A percentile compares a stretch with the other conserved stretches of the same genome.
These are phyloP conservation scores for Mycena alexandri DNA, from an alignment of 768 basidiomycete genomes.

Conservation along the genomic window DNA sequence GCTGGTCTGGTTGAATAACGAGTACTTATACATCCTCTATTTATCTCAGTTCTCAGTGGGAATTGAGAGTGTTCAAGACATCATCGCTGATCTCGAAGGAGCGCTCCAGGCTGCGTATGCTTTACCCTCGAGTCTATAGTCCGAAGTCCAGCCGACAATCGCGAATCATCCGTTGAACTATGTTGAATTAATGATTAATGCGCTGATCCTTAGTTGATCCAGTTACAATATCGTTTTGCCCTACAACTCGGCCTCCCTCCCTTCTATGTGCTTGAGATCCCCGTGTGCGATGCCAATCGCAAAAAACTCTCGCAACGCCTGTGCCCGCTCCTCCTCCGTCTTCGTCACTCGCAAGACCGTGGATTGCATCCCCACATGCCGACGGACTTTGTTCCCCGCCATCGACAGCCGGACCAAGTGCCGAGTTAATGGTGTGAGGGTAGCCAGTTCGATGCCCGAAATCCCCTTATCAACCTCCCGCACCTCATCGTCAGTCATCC, in stretches of 20 bases:
- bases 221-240: neutral
- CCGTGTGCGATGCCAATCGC: slow-evolving; percentile 22
- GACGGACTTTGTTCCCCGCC: slow-evolving; percentile 25
- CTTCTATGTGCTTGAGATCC: slow-evolving; percentile 25
- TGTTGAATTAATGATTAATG: neutral
- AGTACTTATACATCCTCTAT: no score
- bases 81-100: slow-evolving; percentile 53
- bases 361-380: slow-evolving; percentile 27
- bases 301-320: slow-evolving; percentile 31
- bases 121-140: no score
- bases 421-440: slow-evolving; percentile 23
- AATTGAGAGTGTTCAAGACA: slow-evolving; percentile 52
- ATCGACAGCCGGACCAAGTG: slow-evolving; percentile 33
- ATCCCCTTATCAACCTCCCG: no score
- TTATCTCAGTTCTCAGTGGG: slow-evolving; percentile 49
- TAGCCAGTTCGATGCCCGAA: no score
- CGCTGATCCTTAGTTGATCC: no score
- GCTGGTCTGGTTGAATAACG: neutral
- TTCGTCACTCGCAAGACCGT: slow-evolving; percentile 25
- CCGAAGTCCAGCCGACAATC: no score
- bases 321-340: slow-evolving; percentile 30
- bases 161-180: no score
- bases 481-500: slow-evolving; percentile 33
- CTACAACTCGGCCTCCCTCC: slow-evolving; percentile 32
- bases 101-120: slow-evolving; percentile 42